Conservation (phyloP, 2,329 filamentous ascomycete genomes). For the Fusarium tupiense region DNA sequence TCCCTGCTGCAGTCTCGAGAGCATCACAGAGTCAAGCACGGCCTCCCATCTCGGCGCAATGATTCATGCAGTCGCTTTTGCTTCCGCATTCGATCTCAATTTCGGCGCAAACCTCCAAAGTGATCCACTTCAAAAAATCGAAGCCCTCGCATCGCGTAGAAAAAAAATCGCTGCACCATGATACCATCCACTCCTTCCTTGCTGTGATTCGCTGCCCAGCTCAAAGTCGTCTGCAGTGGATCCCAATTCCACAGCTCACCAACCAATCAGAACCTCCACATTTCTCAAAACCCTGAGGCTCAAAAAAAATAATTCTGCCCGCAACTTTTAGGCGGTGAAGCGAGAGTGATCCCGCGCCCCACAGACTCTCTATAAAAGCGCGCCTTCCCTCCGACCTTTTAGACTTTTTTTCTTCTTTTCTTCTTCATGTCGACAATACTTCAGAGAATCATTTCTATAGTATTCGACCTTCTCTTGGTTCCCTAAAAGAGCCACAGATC, state of each 20-base stretch:
- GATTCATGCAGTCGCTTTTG: conserved; percentile 24
- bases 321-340: conserved; percentile 51
- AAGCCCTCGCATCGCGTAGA: not conserved
- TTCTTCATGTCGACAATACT: conserved; percentile 72
- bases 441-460: conserved; percentile 98
- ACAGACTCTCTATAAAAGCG: conserved; percentile 32
- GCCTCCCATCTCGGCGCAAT: not conserved
- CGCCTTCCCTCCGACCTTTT: conserved; percentile 22
- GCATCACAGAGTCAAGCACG: not conserved
- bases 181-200: conserved; percentile 7
- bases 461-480: conserved; percentile 93
- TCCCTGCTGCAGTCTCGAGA: not conserved
- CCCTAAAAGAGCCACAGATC: conserved; percentile 91
- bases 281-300: not conserved
- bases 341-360: conserved; percentile 24
- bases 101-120: conserved; percentile 2
- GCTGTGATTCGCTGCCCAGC: not conserved
- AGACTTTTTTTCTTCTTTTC: conserved; percentile 57
- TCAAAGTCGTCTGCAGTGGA: conserved; percentile 6
- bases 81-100: not conserved
- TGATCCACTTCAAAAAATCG: not conserved
- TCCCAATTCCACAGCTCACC: not conserved
- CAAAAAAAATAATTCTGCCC: conserved; percentile 37
- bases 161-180: not conserved
- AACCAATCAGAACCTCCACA: not conserved